Evolutionary conservation across 2,329 filamentous ascomycete species (phyloP), one percentile per base, ranked within the genome.

Genomic region (Microdochium trichocladiopsis): DNA sequence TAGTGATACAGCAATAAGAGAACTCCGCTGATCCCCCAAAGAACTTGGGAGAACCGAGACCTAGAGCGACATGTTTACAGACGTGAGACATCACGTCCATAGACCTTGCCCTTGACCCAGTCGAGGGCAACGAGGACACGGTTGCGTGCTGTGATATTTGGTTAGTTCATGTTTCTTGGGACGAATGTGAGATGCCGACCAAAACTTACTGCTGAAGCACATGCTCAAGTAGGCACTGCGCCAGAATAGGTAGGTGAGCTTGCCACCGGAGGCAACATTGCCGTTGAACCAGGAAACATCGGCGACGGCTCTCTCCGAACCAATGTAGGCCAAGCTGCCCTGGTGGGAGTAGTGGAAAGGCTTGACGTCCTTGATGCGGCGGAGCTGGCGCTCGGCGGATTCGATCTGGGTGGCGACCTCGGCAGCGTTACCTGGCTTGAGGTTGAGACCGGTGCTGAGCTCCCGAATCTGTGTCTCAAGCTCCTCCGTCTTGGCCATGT

Each of bases 281-380:
- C 94, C 94, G 65, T 94, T 95, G 76, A 95, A 85, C 93, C 94
- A 99, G 68, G 85, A 89, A 65, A 99, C 90, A 73, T 99, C 94
- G 56, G 94, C 94, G 54, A 99, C 94, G 49, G 94, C 94, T 81
- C 93, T 93, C 70, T 99, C 94, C 71, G 90, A 95, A 57, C 94
- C 94, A 74, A 99, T 99, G 75, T 99, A 99, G 50, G 94, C 94
- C 72, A 99, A 73, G 62, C 87, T 93, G 60, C 94, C 94, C 77
- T 99, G 92, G 78, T 99, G 94, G 37, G 90, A 94, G 82, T 99
- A 99, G 76, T 95, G 87, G 79, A 99, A 99, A 51, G 94, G 94
- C 69, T 94, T 95, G 71, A 96, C 86, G 70, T 95, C 88, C 80
- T 95, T 96, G 71, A 94, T 84, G 61, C 91, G 84, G 58, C 90